Base-by-base conservation (phyloP, 331 rosid genomes). In the Rosa hybrid region DNA sequence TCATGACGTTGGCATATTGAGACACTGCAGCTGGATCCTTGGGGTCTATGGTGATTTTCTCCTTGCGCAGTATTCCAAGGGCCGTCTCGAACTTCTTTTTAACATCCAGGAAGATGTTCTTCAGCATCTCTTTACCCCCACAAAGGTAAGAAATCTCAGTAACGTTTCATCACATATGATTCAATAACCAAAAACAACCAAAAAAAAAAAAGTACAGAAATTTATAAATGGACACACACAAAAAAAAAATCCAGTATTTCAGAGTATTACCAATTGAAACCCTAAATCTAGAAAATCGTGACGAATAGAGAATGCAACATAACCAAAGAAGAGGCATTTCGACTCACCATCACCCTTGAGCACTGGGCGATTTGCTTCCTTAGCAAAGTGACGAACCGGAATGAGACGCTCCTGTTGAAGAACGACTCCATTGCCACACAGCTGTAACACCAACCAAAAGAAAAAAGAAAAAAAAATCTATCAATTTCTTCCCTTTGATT, bases 331-430 rank as follows among this genome's bases (percentile, higher is more conserved):
- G 13, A 77, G 41, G 65, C 51, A 12, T 34, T 41, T 68, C n/a
- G 69, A 81, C 97, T 89, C 85, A 96, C 99, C 83, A 78, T 93
- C 99, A 83, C 99, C 99, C 92, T 93, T 90, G 4, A 96, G 91
- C 38, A 83, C 72, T 30, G 92, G 88, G 69, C 88, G 94, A 51
- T 75, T 80, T 60, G 99, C 84, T 84, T 81, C 94, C 79, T 93
- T 84, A 59, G 98, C 97, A 77, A 86, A 96, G 88, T 72, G 81
- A 69, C 99, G 98, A 69, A 89, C 92, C 6, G 90, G 94, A 88
- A 91, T 68, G 50, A 88, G 87, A 87, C 81, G 76, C 79, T 90
- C 94, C 85, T 81, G 94, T 48, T 87, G 97, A 56, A 92, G 76
- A 78, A 89, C 82, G 41, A 84, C 71, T 86, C 88, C 92, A 82